Evolutionary conservation across 768 basidiomycete species (phyloP), one percentile per base, ranked within the genome.

Genomic region (Lactarius tabidus): DNA sequence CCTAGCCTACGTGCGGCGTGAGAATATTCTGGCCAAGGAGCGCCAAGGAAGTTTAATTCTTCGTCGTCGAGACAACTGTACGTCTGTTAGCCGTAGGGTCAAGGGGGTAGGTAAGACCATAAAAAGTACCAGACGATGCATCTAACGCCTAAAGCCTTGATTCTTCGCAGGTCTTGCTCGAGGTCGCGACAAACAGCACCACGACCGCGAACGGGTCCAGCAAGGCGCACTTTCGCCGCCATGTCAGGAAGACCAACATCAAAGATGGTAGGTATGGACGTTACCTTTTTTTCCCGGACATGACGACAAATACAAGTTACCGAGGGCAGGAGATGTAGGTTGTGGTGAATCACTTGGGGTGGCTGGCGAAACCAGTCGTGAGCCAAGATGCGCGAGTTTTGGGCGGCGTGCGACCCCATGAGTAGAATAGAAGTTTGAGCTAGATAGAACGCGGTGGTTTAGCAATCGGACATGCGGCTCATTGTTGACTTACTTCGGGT

Each of bases 271-370:
- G 12, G 29, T 28, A 57, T 52, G 57, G n/a, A 35, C 43, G 57
- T 12, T 35, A 88, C 89, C 88, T 82, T 97, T 94, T 76, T 98
- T 98, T 5, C 95, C 95, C 2, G 95, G 95, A 77, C 96, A 98
- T 7, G 91, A 94, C 7, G 91, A 93, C 36, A 98, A 75, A 58
- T 89, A 82, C 26, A 98, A 77, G 74, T 98, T 98, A n/a, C 95
- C 95, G 10, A 96, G 76, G 15, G 57, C 56, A 57, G 65, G 70
- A 39, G 59, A 67, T 14, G 63, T 31, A 35, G 43, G 60, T 5
- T 62, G 60, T 41, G 56, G 23, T 7, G 57, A 36, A 48, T 45
- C 41, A 6, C 36, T 59, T 4, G 61, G 12, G 6, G 15, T 48
- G 8, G 33, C 39, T 5, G 45, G 53, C 3, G 61, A 29, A 12